Conservation (phyloP, 2,329 filamentous ascomycete species). For the Cladosporium sp. region DNA sequence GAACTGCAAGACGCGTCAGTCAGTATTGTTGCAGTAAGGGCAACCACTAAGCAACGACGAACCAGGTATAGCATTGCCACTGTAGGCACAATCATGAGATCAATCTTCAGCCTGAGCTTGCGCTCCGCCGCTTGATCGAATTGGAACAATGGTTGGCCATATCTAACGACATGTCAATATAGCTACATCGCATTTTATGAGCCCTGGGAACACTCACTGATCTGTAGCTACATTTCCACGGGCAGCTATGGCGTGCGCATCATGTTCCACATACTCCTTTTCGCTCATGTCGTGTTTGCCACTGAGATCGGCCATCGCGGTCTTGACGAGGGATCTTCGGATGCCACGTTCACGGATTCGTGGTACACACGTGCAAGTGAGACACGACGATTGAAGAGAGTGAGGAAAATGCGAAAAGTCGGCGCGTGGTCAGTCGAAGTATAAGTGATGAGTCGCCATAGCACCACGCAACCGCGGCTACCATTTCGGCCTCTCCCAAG, state of each 20-base stretch:
- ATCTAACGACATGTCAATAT: slow-evolving; percentile 36
- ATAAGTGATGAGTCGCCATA: not conserved
- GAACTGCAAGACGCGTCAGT: slow-evolving; percentile 58
- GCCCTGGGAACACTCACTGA: slow-evolving; percentile 37
- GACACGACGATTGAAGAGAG: not conserved
- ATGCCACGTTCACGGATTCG: not conserved
- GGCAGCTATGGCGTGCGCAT: slow-evolving; percentile 43
- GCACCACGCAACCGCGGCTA: not conserved
- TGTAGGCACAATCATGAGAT: slow-evolving; percentile 63
- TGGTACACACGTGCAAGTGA: not conserved
- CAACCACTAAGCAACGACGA: not conserved
- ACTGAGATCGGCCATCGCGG: not conserved
- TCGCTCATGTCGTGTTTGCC: not conserved
- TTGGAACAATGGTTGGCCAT: slow-evolving; percentile 52
- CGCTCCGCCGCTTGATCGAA: slow-evolving; percentile 60
- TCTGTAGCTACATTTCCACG: slow-evolving; percentile 51
- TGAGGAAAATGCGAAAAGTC: not conserved
- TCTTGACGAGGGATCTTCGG: not conserved
- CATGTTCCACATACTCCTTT: not conserved
- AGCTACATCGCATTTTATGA: not conserved
- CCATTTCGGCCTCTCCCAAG: not conserved
- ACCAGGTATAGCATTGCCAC: slow-evolving; percentile 64
- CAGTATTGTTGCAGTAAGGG: not conserved
- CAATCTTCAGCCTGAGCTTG: slow-evolving; percentile 63
- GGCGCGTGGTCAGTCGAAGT: slow-evolving; percentile 1